Percentiles rank a stretch among this genome's conserved stretches.
phyloP scores from a whole-genome alignment of 352 stramenopile species.

The Phytophthora sp. region DNA sequence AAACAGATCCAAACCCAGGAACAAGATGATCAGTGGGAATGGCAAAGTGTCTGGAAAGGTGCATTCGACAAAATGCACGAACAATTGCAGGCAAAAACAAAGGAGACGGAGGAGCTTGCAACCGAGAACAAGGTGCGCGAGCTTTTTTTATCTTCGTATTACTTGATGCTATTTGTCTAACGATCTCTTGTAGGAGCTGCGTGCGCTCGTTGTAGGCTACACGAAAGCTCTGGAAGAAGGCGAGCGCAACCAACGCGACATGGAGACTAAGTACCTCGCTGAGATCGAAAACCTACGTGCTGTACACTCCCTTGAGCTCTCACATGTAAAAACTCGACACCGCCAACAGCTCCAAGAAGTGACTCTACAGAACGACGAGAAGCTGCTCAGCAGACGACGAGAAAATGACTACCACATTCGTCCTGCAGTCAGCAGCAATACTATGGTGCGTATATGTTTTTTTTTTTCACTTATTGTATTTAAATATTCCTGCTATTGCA shows the following conservation, averaged over 20 bases:
- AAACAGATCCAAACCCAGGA: conserved; percentile 69
- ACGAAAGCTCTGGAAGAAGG: conserved; percentile 52
- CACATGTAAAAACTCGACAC: conserved; percentile 51
- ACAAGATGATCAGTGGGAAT: conserved; percentile 71
- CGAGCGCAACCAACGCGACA: conserved; percentile 35
- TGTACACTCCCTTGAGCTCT: conserved; percentile 57
- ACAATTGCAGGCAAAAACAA: conserved; percentile 41
- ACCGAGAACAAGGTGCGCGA: conserved; percentile 53
- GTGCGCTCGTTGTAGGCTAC: conserved; percentile 41
- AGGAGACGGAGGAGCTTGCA: conserved; percentile 40
- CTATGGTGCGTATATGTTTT: neutral
- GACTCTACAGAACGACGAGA: conserved; percentile 51
- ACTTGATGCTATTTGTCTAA: neutral
- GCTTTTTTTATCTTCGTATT: neutral
- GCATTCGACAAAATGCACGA: conserved; percentile 66
- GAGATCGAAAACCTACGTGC: conserved; percentile 54
- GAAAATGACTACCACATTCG: conserved; percentile 19
- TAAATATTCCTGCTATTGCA: neutral
- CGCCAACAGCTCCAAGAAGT: conserved; percentile 59
- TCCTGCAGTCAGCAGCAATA: neutral
- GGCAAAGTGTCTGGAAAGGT: conserved; percentile 74
- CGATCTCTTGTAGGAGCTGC: conserved; percentile 58
- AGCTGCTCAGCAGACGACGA: conserved; percentile 44
- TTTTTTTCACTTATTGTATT: too few relatives aligned
- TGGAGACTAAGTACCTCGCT: conserved; percentile 44